These are phyloP conservation scores for Colletotrichum horii DNA, from an alignment of 2,329 filamentous ascomycete genomes.

Conservation along the genomic window DNA sequence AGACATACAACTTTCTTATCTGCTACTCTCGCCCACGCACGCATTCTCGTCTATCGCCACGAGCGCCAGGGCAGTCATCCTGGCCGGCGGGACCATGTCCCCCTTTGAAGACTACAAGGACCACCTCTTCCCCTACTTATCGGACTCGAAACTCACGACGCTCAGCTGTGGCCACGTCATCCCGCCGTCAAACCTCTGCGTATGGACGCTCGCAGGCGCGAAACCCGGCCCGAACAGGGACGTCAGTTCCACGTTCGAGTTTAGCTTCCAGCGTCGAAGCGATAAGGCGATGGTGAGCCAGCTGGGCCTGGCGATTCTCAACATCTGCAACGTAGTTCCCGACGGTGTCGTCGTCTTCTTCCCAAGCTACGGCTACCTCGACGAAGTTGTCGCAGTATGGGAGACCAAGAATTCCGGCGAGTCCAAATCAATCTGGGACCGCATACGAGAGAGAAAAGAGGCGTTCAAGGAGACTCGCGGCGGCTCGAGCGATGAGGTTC, in stretches of 20 bases:
- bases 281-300: slow-evolving; percentile 73
- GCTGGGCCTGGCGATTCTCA: slow-evolving; percentile 75
- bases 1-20: slow-evolving; percentile 76
- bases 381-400: slow-evolving; percentile 73
- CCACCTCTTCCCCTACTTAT: slow-evolving; percentile 82
- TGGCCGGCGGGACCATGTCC: slow-evolving; percentile 97
- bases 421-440: slow-evolving; percentile 60
- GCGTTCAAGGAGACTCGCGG: slow-evolving; percentile 65
- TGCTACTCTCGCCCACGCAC: slow-evolving; percentile 88
- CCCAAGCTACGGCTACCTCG: slow-evolving; percentile 90
- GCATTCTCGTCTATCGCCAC: slow-evolving; percentile 90
- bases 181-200: slow-evolving; percentile 79
- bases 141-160: slow-evolving; percentile 69
- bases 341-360: slow-evolving; percentile 96
- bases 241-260: slow-evolving; percentile 70
- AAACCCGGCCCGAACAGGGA: slow-evolving; percentile 31
- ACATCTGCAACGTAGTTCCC: slow-evolving; percentile 75
- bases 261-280: slow-evolving; percentile 81
- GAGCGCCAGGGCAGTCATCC: slow-evolving; percentile 82
- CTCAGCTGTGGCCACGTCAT: slow-evolving; percentile 96
- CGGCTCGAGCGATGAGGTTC: slow-evolving; percentile 68
- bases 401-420: slow-evolving; percentile 38
- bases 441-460: slow-evolving; percentile 62
- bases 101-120: slow-evolving; percentile 90
- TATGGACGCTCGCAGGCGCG: slow-evolving; percentile 68